A percentile compares a stretch with the other conserved stretches of the same genome.
Conservation (phyloP, 768 basidiomycete species). For the Hysterangium stoloniferum region DNA sequence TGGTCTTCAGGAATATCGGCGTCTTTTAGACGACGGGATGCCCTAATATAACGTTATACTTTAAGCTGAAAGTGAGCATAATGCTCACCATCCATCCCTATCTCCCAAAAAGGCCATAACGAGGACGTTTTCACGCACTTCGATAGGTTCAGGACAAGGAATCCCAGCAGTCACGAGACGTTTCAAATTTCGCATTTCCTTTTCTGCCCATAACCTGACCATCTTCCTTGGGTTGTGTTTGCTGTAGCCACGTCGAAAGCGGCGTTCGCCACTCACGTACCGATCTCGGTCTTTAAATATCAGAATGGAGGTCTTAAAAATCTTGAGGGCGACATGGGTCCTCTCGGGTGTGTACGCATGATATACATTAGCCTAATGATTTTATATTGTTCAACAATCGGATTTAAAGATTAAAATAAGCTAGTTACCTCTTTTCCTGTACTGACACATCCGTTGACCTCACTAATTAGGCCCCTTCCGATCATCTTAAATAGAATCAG, state of each 20-base stretch:
- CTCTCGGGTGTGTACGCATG: constrained; percentile 59
- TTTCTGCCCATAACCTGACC: constrained; percentile 98
- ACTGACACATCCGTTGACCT: constrained; percentile 93
- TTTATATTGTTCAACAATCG: constrained; percentile 1
- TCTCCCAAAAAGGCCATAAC: constrained; percentile 92
- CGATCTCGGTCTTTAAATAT: constrained; percentile 96
- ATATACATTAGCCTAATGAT: constrained; percentile 86
- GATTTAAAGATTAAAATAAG: constrained; percentile 1
- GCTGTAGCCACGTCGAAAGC: constrained; percentile 85
- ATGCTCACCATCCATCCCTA: constrained; percentile 66
- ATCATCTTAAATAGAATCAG: constrained; percentile 96
- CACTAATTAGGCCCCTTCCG: constrained; percentile 76
- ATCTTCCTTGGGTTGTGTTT: constrained; percentile 94
- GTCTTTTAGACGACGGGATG: constrained; percentile 86
- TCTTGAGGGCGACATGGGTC: constrained; percentile 82
- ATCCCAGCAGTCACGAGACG: constrained; percentile 79
- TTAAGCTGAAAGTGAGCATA: constrained; percentile 1
- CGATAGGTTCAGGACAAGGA: constrained; percentile 79
- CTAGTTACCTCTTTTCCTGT: constrained; percentile 92
- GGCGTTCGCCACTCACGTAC: constrained; percentile 91
- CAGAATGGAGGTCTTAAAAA: constrained; percentile 97
- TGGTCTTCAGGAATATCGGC: constrained; percentile 50
- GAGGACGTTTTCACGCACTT: constrained; percentile 93
- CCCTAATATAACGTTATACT: neutral
- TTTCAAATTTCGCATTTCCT: constrained; percentile 94